Evolutionary conservation across 2,329 filamentous ascomycete genomes (phyloP), one percentile per base, ranked within the genome.

Genomic region (Aspergillus latus): DNA sequence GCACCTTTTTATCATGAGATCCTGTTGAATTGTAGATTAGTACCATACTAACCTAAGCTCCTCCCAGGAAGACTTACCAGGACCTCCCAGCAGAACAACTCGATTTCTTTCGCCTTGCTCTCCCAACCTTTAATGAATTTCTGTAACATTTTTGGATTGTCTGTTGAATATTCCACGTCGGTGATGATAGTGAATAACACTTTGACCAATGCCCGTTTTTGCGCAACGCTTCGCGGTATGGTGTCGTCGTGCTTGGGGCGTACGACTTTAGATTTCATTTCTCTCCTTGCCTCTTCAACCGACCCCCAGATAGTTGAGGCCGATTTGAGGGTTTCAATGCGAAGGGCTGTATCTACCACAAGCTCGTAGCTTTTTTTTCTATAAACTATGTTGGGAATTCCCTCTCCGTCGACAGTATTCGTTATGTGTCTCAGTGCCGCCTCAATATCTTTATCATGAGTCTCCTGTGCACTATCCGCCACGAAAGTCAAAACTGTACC

Each of bases 81-180:
- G 3, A 74, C 49, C 28, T 68, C 65, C 73, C 73, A 75, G 44
- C 66, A 68, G 1, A 64, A 62, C 5, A 60, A 56, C 52, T 75
- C 73, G 34, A 74, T 62, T 8, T 65, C 57, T 2, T 52, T 52
- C 10, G 64, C 54, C 49, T 64, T 54, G 30, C 68, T 64, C 32
- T 61, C 63, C 6, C 63, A 48, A 3, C 68, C 63, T 3, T 49
- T 44, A 54, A 74, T 75, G 4, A 66, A 67, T 8, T 63, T 63
- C 4, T 70, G 62, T 68, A 74, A n/a, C 30, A 28, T 74, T 6
- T 62, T 63, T 3, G 60, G 59, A 43, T 71, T 71, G 29, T 74
- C 71, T 36, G 21, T 10, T 11, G 13, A 29, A 11, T 8, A 32
- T n/a, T 13, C 30, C 30, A 34, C 6, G 30, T 34, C 30, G 10